Percentiles rank a stretch among this genome's conserved stretches.
These are phyloP conservation scores for Rhizoclosmatium sp. DNA, from an alignment of 192 early-diverging fungal genomes.

Conservation along the genomic window DNA sequence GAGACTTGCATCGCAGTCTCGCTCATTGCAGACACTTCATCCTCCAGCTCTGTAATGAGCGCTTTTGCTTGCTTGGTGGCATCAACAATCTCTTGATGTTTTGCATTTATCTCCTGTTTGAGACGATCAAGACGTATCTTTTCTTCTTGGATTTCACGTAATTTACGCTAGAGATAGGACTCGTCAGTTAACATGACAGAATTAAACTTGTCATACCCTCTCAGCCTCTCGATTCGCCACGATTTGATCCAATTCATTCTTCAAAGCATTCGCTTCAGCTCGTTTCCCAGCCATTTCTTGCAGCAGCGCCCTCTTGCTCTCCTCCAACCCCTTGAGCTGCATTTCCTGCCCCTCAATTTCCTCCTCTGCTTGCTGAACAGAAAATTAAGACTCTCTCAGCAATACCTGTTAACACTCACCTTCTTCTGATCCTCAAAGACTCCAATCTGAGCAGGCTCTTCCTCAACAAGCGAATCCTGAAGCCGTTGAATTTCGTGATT, in stretches of 20 bases:
- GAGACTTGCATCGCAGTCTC: conserved; percentile 6
- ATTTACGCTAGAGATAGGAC: background rate
- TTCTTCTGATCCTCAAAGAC: conserved; percentile 26
- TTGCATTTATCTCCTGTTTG: background rate
- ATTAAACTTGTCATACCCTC: background rate
- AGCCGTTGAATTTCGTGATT: conserved; percentile 28
- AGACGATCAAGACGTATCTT: background rate
- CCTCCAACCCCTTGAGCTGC: conserved; percentile 8
- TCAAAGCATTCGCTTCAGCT: conserved; percentile 28
- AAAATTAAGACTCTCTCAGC: background rate
- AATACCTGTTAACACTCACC: conserved; percentile 1
- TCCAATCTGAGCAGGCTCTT: conserved; percentile 30
- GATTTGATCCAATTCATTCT: conserved; percentile 34
- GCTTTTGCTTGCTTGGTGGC: background rate
- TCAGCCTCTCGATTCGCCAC: conserved; percentile 18
- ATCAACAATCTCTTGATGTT: background rate
- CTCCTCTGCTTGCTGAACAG: conserved; percentile 33
- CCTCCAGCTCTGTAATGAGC: background rate
- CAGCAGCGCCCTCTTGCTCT: background rate
- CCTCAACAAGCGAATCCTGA: conserved; percentile 38
- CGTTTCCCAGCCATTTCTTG: conserved; percentile 3
- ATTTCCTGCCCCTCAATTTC: conserved; percentile 9
- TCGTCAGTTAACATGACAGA: background rate
- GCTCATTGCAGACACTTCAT: background rate
- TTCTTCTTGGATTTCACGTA: conserved; percentile 18